Evolutionary conservation across 352 stramenopile species (phyloP).

Genomic region (Pythium rhizo-oryzae): DNA sequence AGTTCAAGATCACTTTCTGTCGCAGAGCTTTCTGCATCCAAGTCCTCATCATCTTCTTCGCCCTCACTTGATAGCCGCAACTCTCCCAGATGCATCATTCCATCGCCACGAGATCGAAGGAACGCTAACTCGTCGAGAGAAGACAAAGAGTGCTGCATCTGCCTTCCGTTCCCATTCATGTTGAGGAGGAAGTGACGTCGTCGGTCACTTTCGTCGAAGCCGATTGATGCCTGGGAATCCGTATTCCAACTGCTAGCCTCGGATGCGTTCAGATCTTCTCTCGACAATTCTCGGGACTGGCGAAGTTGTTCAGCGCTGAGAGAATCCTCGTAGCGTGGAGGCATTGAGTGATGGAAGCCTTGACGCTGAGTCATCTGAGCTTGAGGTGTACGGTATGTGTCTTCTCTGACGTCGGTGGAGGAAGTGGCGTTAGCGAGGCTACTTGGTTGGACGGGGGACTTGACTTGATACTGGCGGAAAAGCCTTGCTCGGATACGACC

Average conservation of each 20-base stretch:
- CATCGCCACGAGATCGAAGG: slow-evolving; percentile 15
- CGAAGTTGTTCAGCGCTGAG: slow-evolving; percentile 15
- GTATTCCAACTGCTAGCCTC: slow-evolving; percentile 28
- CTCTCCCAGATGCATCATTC: slow-evolving; percentile 29
- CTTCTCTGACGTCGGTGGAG: background rate
- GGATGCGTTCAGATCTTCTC: slow-evolving; percentile 30
- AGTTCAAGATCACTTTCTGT: slow-evolving; percentile 34
- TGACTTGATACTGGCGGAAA: slow-evolving; percentile 84
- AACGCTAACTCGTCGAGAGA: slow-evolving; percentile 24
- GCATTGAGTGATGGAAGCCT: slow-evolving; percentile 1
- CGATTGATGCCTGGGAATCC: slow-evolving; percentile 23
- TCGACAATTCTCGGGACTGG: slow-evolving; percentile 22
- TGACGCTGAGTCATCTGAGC: background rate
- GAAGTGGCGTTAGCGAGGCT: background rate
- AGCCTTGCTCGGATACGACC: slow-evolving; percentile 70
- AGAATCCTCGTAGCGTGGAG: slow-evolving; percentile 10
- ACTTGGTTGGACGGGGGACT: slow-evolving; percentile 33
- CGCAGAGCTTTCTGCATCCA: slow-evolving; percentile 17
- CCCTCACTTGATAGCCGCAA: slow-evolving; percentile 27
- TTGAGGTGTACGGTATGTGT: background rate
- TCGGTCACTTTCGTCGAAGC: slow-evolving; percentile 16
- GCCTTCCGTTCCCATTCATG: background rate
- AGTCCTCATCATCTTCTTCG: slow-evolving; percentile 25
- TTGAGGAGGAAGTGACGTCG: slow-evolving; percentile 6
- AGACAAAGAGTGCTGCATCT: slow-evolving; percentile 19